Evolutionary conservation across 495 filamentous ascomycete genomes (phyloP), one percentile per base, ranked within the genome.

Genomic region (Penicillium psychrofluorescens): DNA sequence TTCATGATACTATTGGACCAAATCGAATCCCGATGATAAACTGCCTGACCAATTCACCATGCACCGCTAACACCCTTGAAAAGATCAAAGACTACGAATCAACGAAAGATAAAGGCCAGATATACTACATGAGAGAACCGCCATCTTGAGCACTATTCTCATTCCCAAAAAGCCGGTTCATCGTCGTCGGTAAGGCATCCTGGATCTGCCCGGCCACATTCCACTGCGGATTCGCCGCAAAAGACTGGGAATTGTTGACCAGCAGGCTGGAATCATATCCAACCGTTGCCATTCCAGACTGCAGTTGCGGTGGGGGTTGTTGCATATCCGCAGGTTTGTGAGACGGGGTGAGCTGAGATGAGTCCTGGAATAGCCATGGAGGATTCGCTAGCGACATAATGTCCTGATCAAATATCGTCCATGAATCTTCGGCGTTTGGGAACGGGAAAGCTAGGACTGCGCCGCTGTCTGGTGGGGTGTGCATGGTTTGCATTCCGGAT

Each of bases 331-430:
- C 10, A 11, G 51, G 11, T 15, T 49, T 55, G 7, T 44, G 38
- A 6, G 14, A 14, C 6, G 36, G 30, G 5, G 44, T 12, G 11
- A 58, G 41, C 28, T 41, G 46, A 8, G 9, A 16, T 12, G 40
- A 38, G n/a, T 58, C 61, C 6, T 64, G 41, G 28, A 59, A 61
- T 3, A 64, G 29, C 59, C 56, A 63, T 2, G 59, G 51, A 28
- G 55, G 58, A 16, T 62, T 62, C 15, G 61, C 58, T 7, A 67
- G 49, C n/a, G 53, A 48, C 51, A 67, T 55, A 15, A 62, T 66
- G 12, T 64, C 60, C 39, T 68, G 61, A 32, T 70, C 66, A 27
- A 70, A 70, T 30, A 70, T 66, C 5, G 62, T 55, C 64, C 64
- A 68, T 6, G 63, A 59, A 16, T 54, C 54, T 34, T 70, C 61